Base-by-base conservation (phyloP, 2,329 filamentous ascomycete genomes). In the Blastomyces emzantsi region DNA sequence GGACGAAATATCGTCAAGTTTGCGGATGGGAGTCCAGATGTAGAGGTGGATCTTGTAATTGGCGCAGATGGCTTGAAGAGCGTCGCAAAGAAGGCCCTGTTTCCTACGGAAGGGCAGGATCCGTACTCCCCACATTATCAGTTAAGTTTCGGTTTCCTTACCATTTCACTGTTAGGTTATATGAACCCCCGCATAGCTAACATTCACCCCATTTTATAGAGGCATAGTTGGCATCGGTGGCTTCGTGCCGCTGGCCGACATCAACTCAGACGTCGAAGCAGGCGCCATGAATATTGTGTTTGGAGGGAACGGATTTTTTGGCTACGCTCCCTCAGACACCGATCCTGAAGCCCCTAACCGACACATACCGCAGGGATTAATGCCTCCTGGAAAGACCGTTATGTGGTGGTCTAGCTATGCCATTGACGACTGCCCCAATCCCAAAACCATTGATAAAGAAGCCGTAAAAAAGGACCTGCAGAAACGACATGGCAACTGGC, bases 281-380 rank as follows among this genome's bases (percentile, higher is more conserved):
- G 75, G 74, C 5, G 71, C 71, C 0, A 78, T 81, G 74, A 74
- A 73, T 49, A 73, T 82, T 55, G 71, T 76, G 0, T 80, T 81
- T 63, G 79, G 80, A 1, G 73, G 76, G 0, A 80, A 80, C 61
- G 80, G 81, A 0, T 82, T 82, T 67, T 82, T 82, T 66, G 80
- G 81, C 1, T 82, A 81, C 67, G 75, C 77, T 33, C 77, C 75
- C 60, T 68, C 73, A 17, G 66, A 68, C 8, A 73, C 70, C 51
- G 64, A 69, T 3, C 9, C 61, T 11, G 61, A 66, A 1, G 68
- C 67, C 17, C 63, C 67, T 1, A 64, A 71, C 51, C 62, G 70
- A 25, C 66, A 73, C 64, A 69, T 71, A 13, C 62, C 69, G 33
- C 36, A 62, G 63, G 30, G 62, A 30, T 45, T 47, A 22, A 43